Conservation (phyloP, 2,329 filamentous ascomycete species). For the Monilinia aucupariae region DNA sequence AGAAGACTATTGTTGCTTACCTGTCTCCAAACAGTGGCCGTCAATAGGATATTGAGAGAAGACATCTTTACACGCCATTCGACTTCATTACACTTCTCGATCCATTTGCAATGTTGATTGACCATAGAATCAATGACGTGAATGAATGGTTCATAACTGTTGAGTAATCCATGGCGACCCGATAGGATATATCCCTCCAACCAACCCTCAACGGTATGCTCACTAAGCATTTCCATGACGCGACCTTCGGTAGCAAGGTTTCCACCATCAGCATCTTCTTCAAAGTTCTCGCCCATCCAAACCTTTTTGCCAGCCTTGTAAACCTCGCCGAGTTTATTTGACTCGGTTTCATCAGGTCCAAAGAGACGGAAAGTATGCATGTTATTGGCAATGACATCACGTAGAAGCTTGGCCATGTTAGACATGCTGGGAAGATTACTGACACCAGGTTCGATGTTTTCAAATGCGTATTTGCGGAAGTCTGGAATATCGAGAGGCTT, state of each 20-base stretch:
- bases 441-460: conserved; percentile 55
- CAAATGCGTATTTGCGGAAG: conserved; percentile 62
- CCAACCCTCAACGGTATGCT: conserved; percentile 77
- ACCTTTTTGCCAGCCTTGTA: conserved; percentile 74
- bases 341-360: conserved; percentile 75
- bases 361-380: conserved; percentile 66
- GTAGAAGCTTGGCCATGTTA: conserved; percentile 62
- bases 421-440: conserved; percentile 59
- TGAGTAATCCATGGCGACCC: conserved; percentile 65
- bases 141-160: conserved; percentile 79
- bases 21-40: conserved; percentile 73
- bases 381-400: conserved; percentile 62
- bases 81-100: conserved; percentile 75
- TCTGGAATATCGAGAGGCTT: conserved; percentile 65
- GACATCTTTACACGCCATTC: conserved; percentile 69
- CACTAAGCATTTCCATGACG: conserved; percentile 80
- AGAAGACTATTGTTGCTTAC: conserved; percentile 34
- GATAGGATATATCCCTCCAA: conserved; percentile 73
- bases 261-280: conserved; percentile 68
- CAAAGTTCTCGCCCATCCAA: conserved; percentile 73
- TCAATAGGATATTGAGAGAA: conserved; percentile 74
- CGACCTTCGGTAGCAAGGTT: conserved; percentile 63
- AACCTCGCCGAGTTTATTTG: conserved; percentile 68
- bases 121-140: conserved; percentile 83
- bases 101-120: conserved; percentile 81